Evolutionary conservation across 768 basidiomycete genomes (phyloP).

Genomic region (Goffeauzyma gilvescens): DNA sequence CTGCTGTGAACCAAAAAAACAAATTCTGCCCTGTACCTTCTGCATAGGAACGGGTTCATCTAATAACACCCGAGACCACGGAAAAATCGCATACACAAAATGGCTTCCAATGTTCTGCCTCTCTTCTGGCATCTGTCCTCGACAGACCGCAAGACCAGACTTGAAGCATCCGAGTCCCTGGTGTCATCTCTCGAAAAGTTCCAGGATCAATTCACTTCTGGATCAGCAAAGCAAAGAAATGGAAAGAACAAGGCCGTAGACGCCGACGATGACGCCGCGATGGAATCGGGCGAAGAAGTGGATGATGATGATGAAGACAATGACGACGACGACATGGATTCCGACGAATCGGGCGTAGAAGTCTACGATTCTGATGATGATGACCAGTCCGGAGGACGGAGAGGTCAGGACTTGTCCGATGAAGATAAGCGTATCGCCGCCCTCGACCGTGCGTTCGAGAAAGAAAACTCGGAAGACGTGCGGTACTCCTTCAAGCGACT

Average conservation of each 20-base stretch:
- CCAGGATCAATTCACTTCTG: slow-evolving; percentile 35
- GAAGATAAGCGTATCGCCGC: slow-evolving; percentile 12
- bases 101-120: slow-evolving; percentile 71
- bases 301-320: slow-evolving; percentile 19
- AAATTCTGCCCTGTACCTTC: no score
- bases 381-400: slow-evolving; percentile 35
- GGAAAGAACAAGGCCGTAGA: slow-evolving; percentile 19
- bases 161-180: slow-evolving; percentile 72
- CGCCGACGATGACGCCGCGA: slow-evolving; percentile 27
- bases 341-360: slow-evolving; percentile 16
- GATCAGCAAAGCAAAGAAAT: slow-evolving; percentile 4
- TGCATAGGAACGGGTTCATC: no score
- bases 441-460: slow-evolving; percentile 35
- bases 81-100: no score
- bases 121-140: slow-evolving; percentile 89
- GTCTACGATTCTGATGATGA: slow-evolving; percentile 21
- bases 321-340: slow-evolving; percentile 19
- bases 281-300: slow-evolving; percentile 38
- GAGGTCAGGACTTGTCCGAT: slow-evolving; percentile 8
- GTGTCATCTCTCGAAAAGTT: slow-evolving; percentile 64
- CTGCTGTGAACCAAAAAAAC: no score
- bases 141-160: slow-evolving; percentile 52
- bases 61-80: no score
- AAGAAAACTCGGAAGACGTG: slow-evolving; percentile 69
- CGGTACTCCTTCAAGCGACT: slow-evolving; percentile 77